Evolutionary conservation across 768 basidiomycete species (phyloP).

Genomic region (Plicaturopsis crispa): DNA sequence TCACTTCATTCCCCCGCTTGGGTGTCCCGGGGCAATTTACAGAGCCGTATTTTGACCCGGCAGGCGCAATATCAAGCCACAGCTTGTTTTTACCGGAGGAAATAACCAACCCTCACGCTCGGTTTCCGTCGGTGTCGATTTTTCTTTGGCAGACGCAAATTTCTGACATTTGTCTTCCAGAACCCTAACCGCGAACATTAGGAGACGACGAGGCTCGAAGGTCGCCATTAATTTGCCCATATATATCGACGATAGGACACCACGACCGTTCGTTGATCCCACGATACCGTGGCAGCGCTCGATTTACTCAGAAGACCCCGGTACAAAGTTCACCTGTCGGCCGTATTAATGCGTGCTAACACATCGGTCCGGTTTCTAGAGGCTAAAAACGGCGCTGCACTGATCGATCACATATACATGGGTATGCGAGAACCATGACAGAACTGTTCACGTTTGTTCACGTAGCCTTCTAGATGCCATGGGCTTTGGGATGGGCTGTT

Average conservation of each 20-base stretch:
- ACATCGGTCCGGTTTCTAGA: conserved; percentile 48
- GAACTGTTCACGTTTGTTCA: too few relatives aligned
- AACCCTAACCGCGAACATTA: conserved; percentile 95
- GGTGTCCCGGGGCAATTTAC: conserved; percentile 88
- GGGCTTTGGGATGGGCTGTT: conserved; percentile 99
- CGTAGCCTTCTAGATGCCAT: too few relatives aligned
- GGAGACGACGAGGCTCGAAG: conserved; percentile 83
- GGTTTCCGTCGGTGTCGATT: conserved; percentile 80
- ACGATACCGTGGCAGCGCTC: conserved; percentile 84
- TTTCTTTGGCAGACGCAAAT: conserved; percentile 9
- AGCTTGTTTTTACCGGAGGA: conserved; percentile 93
- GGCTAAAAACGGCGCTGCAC: conserved; percentile 84
- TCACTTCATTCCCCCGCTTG: conserved; percentile 93
- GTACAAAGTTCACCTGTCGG: conserved; percentile 18
- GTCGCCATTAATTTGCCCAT: conserved; percentile 94
- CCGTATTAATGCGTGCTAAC: background rate
- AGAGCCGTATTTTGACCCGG: conserved; percentile 78
- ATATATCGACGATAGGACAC: conserved; percentile 83
- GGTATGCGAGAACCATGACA: too few relatives aligned
- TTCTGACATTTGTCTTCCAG: conserved; percentile 31
- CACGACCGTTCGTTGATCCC: conserved; percentile 84
- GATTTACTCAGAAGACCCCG: conserved; percentile 79
- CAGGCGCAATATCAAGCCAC: conserved; percentile 76
- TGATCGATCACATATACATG: conserved; percentile 89
- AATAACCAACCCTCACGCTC: conserved; percentile 94